These are phyloP conservation scores for Arachnopeziza araneosa DNA, from an alignment of 2,329 filamentous ascomycete species.

Conservation along the genomic window DNA sequence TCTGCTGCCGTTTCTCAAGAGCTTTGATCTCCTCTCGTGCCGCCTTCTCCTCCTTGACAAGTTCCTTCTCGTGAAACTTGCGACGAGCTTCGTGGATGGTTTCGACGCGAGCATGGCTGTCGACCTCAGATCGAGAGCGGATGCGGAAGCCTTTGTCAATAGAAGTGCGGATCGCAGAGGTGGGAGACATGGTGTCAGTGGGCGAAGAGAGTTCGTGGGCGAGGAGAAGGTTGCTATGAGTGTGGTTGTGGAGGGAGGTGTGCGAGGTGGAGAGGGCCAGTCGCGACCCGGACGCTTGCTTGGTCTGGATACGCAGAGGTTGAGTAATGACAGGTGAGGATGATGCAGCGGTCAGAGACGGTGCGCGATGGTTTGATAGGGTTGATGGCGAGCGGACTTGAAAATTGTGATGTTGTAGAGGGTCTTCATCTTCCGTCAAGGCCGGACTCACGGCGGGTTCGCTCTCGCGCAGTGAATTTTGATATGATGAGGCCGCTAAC, in stretches of 20 bases:
- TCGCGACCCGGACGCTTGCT: slow-evolving; percentile 21
- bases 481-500: slow-evolving; percentile 40
- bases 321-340: slow-evolving; percentile 16
- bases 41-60: slow-evolving; percentile 56
- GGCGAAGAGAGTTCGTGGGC: slow-evolving; percentile 22
- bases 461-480: slow-evolving; percentile 47
- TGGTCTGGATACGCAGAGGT: slow-evolving; percentile 26
- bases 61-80: slow-evolving; percentile 58
- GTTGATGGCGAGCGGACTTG: slow-evolving; percentile 22
- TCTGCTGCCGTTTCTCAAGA: slow-evolving; percentile 52
- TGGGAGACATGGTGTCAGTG: slow-evolving; percentile 30
- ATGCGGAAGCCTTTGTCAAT: slow-evolving; percentile 55
- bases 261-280: slow-evolving; percentile 25
- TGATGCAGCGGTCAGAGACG: slow-evolving; percentile 13
- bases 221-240: neutral
- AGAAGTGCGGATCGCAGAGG: slow-evolving; percentile 52
- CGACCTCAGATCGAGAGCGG: slow-evolving; percentile 55
- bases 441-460: slow-evolving; percentile 41
- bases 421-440: slow-evolving; percentile 29
- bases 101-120: slow-evolving; percentile 48
- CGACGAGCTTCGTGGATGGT: slow-evolving; percentile 56
- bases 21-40: slow-evolving; percentile 53
- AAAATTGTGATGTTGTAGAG: slow-evolving; percentile 18
- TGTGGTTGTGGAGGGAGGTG: slow-evolving; percentile 19
- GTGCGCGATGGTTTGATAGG: slow-evolving; percentile 18